These are phyloP conservation scores for Colletotrichum sp. DNA, from an alignment of 2,329 filamentous ascomycete genomes.

Conservation along the genomic window DNA sequence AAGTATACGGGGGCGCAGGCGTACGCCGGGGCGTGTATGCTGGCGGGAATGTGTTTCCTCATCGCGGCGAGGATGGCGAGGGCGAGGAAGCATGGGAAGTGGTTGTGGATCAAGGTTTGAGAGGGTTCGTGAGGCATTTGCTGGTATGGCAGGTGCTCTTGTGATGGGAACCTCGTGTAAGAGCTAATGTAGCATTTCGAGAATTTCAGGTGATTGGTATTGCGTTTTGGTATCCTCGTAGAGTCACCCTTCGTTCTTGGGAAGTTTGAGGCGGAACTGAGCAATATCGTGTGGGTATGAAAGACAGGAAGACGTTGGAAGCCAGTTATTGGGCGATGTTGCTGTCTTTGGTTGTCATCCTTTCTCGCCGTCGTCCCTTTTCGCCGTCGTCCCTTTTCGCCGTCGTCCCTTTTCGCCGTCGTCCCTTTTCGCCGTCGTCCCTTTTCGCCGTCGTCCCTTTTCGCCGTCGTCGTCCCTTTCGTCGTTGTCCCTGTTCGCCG, in stretches of 20 bases:
- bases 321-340: not conserved
- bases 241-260: not conserved
- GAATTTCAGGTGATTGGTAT: not conserved
- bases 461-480: not conserved
- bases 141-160: not conserved
- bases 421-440: too few relatives aligned
- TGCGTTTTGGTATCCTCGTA: not conserved
- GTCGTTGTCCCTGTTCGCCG: not conserved
- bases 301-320: not conserved
- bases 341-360: not conserved
- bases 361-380: not conserved
- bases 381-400: not conserved
- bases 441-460: not conserved
- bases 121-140: not conserved
- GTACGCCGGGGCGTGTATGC: conserved; percentile 50
- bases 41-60: conserved; percentile 46
- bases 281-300: not conserved
- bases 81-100: conserved; percentile 40
- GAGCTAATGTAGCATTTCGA: not conserved
- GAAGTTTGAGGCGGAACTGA: not conserved
- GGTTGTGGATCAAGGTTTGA: conserved; percentile 45
- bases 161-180: not conserved
- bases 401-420: not conserved
- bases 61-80: conserved; percentile 41
- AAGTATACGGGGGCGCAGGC: conserved; percentile 52